Percentiles rank a stretch among this genome's conserved stretches.
Conservation (phyloP, 2,329 filamentous ascomycete species). For the Xylaria polymorpha region DNA sequence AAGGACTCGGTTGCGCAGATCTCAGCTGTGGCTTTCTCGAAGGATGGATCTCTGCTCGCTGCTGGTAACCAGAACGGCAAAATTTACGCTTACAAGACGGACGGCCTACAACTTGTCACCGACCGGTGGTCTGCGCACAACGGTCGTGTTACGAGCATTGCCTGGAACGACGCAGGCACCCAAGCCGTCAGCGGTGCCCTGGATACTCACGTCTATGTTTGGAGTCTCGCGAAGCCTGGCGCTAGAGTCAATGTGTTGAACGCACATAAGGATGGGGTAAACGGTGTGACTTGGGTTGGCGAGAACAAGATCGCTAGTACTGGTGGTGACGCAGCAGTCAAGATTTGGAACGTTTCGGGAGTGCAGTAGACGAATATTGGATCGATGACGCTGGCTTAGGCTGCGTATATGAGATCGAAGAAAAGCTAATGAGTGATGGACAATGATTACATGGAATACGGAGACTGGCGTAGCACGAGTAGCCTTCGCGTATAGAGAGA, state of each 20-base stretch:
- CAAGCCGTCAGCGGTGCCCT: conserved; percentile 86
- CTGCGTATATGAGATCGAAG: background rate
- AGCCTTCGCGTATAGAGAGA: conserved; percentile 20
- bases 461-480: conserved; percentile 5
- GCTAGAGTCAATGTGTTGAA: conserved; percentile 86
- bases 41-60: conserved; percentile 79
- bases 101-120: conserved; percentile 73
- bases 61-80: conserved; percentile 87
- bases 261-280: conserved; percentile 96
- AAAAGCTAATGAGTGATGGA: conserved; percentile 4
- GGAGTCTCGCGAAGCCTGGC: conserved; percentile 86
- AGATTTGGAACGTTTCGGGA: conserved; percentile 80
- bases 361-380: conserved; percentile 55
- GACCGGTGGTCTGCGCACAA: conserved; percentile 76
- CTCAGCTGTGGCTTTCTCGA: conserved; percentile 85
- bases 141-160: conserved; percentile 66
- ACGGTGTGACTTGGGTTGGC: conserved; percentile 84
- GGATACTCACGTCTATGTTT: conserved; percentile 92
- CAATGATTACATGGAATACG: conserved; percentile 18
- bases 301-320: conserved; percentile 77
- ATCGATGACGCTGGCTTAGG: background rate
- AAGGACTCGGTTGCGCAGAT: conserved; percentile 77
- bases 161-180: conserved; percentile 82
- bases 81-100: conserved; percentile 81
- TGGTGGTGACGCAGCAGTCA: conserved; percentile 89